Evolutionary conservation across 2,329 filamentous ascomycete species (phyloP).

Genomic region (Pyrenochaeta sp.): DNA sequence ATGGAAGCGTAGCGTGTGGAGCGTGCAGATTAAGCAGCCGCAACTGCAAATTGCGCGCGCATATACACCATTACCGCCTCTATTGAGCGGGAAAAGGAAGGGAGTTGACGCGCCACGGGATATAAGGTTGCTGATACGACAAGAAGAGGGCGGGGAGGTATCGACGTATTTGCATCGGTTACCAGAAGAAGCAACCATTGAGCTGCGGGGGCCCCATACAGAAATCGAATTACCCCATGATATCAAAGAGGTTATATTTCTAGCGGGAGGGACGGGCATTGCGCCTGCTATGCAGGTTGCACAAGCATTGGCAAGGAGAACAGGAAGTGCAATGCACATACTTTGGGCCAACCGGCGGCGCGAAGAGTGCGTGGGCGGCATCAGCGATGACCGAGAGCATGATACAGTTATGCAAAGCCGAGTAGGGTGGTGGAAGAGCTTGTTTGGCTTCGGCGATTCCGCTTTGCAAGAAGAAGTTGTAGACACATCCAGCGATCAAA

Average conservation of each 20-base stretch:
- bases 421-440: slow-evolving; percentile 38
- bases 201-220: slow-evolving; percentile 79
- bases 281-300: slow-evolving; percentile 87
- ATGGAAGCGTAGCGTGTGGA: slow-evolving; percentile 77
- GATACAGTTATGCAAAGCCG: slow-evolving; percentile 13
- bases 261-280: slow-evolving; percentile 93
- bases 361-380: slow-evolving; percentile 71
- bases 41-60: slow-evolving; percentile 89
- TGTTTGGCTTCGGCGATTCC: slow-evolving; percentile 28
- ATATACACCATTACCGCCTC: slow-evolving; percentile 85
- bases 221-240: slow-evolving; percentile 69
- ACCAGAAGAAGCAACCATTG: slow-evolving; percentile 68
- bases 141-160: slow-evolving; percentile 81
- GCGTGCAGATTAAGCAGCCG: slow-evolving; percentile 92
- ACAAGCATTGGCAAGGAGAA: slow-evolving; percentile 63
- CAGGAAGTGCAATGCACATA: slow-evolving; percentile 67
- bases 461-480: slow-evolving; percentile 7
- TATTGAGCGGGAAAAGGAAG: slow-evolving; percentile 40
- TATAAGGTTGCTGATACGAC: slow-evolving; percentile 80
- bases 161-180: slow-evolving; percentile 80
- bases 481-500: slow-evolving; percentile 5
- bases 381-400: slow-evolving; percentile 56
- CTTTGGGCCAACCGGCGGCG: slow-evolving; percentile 81
- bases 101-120: slow-evolving; percentile 45
- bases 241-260: slow-evolving; percentile 73